Base-by-base conservation (phyloP, 306 rosid species). In the Fagus sylvatica region DNA sequence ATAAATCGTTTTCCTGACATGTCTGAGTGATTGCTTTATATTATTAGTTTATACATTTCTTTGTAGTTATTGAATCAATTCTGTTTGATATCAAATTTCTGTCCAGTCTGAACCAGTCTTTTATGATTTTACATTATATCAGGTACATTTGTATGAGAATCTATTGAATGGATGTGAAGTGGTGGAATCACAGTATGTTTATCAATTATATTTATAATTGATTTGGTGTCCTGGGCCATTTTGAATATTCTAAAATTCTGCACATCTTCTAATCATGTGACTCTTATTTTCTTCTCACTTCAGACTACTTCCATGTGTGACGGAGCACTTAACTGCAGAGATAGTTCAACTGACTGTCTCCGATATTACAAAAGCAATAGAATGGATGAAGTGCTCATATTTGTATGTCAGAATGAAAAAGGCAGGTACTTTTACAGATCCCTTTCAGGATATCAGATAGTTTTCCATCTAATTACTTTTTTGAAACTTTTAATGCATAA, bases 271-370 rank as follows among this genome's bases (percentile, higher is more conserved):
- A 73, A 55, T 81, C 68, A 79, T 54, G 72, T 80, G 53, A 72
- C 69, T 76, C 43, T 78, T 60, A 53, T 71, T 64, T 53, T 77
- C 75, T 86, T 75, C 43, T 77, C 73, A 57, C 49, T 48, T 69
- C 84, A 94, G 98, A 77, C 79, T 94, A 84, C 94, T 92, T 67
- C 83, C 98, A 54, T 94, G 95, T 82, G 82, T 90, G 85, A 89
- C 89, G 76, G 98, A 94, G 90, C 98, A 94, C 87, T 91, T 94
- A 89, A 91, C 94, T 57, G 97, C 98, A 6, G 98, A 92, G 85
- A 91, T 94, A 77, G 98, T 92, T 84, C 98, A 94, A 82, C 80
- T 94, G 89, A 90, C 95, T 9, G 84, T 92, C 83, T 80, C 97
- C 64, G 95, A 94, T 80, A 92, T 94, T 81, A 86, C 96, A 48